Conservation (phyloP, 2,329 filamentous ascomycete species). For the Aspergillus sclerotialis region DNA sequence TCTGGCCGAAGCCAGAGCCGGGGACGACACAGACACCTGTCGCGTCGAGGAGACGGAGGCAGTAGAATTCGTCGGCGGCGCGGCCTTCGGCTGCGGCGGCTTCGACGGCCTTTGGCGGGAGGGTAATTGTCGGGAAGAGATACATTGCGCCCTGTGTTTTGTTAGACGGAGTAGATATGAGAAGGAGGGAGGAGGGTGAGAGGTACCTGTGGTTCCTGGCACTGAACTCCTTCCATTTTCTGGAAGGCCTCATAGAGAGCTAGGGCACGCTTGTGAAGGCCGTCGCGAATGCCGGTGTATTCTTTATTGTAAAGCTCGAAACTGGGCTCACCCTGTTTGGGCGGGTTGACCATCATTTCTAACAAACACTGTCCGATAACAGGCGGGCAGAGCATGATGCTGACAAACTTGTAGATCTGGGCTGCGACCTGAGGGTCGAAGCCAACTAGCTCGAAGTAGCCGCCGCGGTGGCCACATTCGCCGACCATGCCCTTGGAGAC, state of each 20-base stretch:
- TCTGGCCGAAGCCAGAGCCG: constrained; percentile 89
- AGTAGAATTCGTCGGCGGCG: constrained; percentile 87
- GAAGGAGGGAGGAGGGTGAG: not conserved
- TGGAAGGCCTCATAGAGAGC: constrained; percentile 86
- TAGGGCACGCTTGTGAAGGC: constrained; percentile 69
- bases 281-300: constrained; percentile 73
- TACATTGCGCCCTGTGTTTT: constrained; percentile 79
- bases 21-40: constrained; percentile 94
- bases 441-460: constrained; percentile 92
- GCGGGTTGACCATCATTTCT: constrained; percentile 97
- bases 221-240: constrained; percentile 93
- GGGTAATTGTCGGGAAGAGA: constrained; percentile 87
- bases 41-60: constrained; percentile 78
- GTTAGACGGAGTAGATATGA: constrained; percentile 3
- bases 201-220: constrained; percentile 66
- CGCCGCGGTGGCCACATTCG: constrained; percentile 94
- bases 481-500: constrained; percentile 98
- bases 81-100: constrained; percentile 69
- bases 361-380: constrained; percentile 95
- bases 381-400: constrained; percentile 91
- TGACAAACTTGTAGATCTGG: constrained; percentile 98
- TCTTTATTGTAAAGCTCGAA: constrained; percentile 78
- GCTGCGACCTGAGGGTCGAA: constrained; percentile 80
- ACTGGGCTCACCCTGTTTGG: constrained; percentile 72
- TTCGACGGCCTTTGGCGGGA: constrained; percentile 68